phyloP scores from a whole-genome alignment of 2,329 filamentous ascomycete species.

The Thermoascus crustaceus region DNA sequence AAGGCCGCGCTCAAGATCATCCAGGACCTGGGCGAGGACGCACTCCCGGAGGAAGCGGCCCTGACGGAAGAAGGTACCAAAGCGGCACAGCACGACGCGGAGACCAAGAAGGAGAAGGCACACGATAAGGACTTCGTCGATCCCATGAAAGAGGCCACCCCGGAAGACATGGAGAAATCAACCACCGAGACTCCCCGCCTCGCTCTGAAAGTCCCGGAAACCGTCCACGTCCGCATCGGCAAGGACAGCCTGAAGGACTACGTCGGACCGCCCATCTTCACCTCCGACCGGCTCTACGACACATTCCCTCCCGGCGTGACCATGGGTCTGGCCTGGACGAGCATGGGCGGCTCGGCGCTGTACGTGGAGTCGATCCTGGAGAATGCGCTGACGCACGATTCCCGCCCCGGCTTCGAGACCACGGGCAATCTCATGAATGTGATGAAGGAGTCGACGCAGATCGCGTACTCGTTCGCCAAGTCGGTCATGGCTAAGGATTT shows the following conservation, averaged over 20 bases:
- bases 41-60: slow-evolving; percentile 68
- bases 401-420: slow-evolving; percentile 72
- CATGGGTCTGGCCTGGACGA: slow-evolving; percentile 97
- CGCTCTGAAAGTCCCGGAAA: slow-evolving; percentile 74
- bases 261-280: slow-evolving; percentile 91
- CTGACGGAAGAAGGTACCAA: slow-evolving; percentile 83
- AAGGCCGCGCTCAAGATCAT: slow-evolving; percentile 98
- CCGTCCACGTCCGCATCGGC: slow-evolving; percentile 74
- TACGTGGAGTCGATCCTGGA: slow-evolving; percentile 97
- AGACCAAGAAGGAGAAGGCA: slow-evolving; percentile 15
- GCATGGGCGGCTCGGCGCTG: slow-evolving; percentile 89
- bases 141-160: no score
- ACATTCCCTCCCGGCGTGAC: slow-evolving; percentile 86
- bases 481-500: slow-evolving; percentile 76
- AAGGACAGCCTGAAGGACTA: slow-evolving; percentile 94
- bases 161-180: slow-evolving; percentile 50
- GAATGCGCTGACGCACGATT: slow-evolving; percentile 63
- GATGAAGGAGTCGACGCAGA: slow-evolving; percentile 95
- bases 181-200: slow-evolving; percentile 57
- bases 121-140: slow-evolving; percentile 60
- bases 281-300: slow-evolving; percentile 90
- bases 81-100: slow-evolving; percentile 56
- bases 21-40: slow-evolving; percentile 81
- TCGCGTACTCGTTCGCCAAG: slow-evolving; percentile 95
- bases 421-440: slow-evolving; percentile 93